Evolutionary conservation across 1,139 yeast genomes (phyloP).

Genomic region (Lizanozyma gosingica): DNA sequence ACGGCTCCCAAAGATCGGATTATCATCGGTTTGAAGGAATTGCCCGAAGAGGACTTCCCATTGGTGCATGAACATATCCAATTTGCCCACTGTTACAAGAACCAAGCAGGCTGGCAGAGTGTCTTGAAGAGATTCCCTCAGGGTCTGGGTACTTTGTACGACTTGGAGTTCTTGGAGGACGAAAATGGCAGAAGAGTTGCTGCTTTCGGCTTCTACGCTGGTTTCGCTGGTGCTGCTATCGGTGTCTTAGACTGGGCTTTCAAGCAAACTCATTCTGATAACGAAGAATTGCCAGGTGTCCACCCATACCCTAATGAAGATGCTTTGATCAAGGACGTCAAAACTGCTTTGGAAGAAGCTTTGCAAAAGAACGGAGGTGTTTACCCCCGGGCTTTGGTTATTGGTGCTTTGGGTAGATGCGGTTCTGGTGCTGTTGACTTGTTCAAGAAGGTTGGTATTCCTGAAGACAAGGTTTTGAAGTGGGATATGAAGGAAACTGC

Average conservation of each 20-base stretch:
- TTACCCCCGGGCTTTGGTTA: constrained; percentile 73
- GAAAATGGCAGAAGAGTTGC: constrained; percentile 97
- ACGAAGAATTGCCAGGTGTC: constrained; percentile 64
- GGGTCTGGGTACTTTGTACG: constrained; percentile 87
- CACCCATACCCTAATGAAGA: constrained; percentile 76
- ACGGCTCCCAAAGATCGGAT: constrained; percentile 83
- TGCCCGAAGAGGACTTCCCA: constrained; percentile 92
- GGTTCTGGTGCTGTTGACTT: constrained; percentile 96
- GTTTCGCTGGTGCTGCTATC: constrained; percentile 97
- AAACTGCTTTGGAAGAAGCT: constrained; percentile 51
- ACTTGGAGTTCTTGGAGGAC: constrained; percentile 87
- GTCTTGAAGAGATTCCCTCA: constrained; percentile 82
- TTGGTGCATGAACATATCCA: constrained; percentile 92
- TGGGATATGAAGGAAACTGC: constrained; percentile 99
- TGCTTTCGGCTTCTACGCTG: constrained; percentile 97
- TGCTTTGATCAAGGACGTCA: constrained; percentile 63
- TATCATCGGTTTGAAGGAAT: constrained; percentile 87
- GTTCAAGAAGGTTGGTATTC: constrained; percentile 76
- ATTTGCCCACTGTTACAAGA: constrained; percentile 97
- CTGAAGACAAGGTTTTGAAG: constrained; percentile 71
- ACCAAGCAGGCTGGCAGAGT: constrained; percentile 95
- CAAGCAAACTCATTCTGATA: constrained; percentile 63
- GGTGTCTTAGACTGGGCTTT: constrained; percentile 94
- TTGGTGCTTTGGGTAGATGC: constrained; percentile 98
- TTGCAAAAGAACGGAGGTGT: constrained; percentile 50